Percentiles rank a stretch among this genome's conserved stretches.
Conservation (phyloP, 2,329 filamentous ascomycete genomes). For the Neofusicoccum laricinum region DNA sequence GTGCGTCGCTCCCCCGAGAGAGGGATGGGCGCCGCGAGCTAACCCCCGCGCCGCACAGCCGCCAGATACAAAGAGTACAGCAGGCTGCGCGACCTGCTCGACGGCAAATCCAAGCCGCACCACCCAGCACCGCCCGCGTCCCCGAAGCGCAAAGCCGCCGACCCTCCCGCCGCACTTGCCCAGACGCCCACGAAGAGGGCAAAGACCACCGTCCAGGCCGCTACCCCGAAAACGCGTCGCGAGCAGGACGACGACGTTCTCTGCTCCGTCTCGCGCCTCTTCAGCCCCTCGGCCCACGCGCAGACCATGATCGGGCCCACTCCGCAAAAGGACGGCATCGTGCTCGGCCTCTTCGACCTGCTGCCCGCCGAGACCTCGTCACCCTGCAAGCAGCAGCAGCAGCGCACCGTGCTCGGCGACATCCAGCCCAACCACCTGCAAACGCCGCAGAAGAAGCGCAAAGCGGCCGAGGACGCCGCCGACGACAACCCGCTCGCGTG, state of each 20-base stretch:
- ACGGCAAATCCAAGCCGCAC: conserved; percentile 26
- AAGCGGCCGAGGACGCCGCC: background rate
- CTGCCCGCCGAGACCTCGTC: conserved; percentile 48
- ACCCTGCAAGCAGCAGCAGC: conserved; percentile 30
- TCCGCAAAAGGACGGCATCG: conserved; percentile 73
- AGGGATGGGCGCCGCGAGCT: no score
- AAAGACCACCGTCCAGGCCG: background rate
- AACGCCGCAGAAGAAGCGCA: conserved; percentile 37
- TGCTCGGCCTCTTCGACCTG: conserved; percentile 75
- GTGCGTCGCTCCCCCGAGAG: conserved; percentile 45
- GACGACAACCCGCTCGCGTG: conserved; percentile 27
- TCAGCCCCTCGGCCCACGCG: conserved; percentile 48
- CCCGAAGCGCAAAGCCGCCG: conserved; percentile 22
- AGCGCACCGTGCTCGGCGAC: conserved; percentile 27
- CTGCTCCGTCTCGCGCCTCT: conserved; percentile 57
- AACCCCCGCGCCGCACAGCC: conserved; percentile 42
- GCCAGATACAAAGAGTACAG: conserved; percentile 77
- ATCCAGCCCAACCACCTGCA: conserved; percentile 30
- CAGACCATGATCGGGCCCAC: conserved; percentile 63
- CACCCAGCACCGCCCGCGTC: conserved; percentile 28
- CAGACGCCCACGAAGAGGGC: conserved; percentile 30
- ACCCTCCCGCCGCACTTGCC: conserved; percentile 16
- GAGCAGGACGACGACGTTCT: conserved; percentile 20
- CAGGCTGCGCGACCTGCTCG: conserved; percentile 49
- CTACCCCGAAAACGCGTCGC: conserved; percentile 31